A percentile compares a stretch with the other conserved stretches of the same genome.
These are phyloP conservation scores for Rubia occidens DNA, from an alignment of 305 asterid species.

Conservation along the genomic window DNA sequence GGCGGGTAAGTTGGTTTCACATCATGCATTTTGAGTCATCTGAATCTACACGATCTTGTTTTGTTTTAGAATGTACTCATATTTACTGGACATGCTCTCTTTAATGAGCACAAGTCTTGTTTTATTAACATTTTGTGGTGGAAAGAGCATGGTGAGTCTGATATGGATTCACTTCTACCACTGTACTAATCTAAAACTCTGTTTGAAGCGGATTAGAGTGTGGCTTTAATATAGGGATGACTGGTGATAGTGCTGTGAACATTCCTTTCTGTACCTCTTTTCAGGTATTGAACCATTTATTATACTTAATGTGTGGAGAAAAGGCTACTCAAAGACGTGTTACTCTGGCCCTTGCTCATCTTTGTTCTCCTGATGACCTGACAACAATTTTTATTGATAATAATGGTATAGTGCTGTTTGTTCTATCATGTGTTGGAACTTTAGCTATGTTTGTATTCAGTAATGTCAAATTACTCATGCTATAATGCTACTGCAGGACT, in stretches of 20 bases:
- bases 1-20: slow-evolving; percentile 54
- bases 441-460: neutral
- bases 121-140: neutral
- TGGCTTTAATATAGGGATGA: neutral
- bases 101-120: neutral
- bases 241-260: neutral
- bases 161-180: neutral
- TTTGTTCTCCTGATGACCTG: slow-evolving; percentile 85
- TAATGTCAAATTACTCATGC: neutral
- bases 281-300: slow-evolving; percentile 82
- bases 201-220: neutral
- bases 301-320: slow-evolving; percentile 87
- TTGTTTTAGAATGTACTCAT: neutral
- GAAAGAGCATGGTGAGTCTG: neutral
- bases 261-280: slow-evolving; percentile 3
- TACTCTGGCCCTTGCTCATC: slow-evolving; percentile 92
- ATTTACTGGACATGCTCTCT: neutral
- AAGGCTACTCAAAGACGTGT: slow-evolving; percentile 68
- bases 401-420: slow-evolving; percentile 40
- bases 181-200: no score
- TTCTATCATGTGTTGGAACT: neutral
- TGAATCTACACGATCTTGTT: neutral
- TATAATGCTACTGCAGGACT: slow-evolving; percentile 45
- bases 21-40: neutral
- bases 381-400: slow-evolving; percentile 67